These are phyloP conservation scores for Bacidia rubella DNA, from an alignment of 495 filamentous ascomycete genomes.

Conservation along the genomic window DNA sequence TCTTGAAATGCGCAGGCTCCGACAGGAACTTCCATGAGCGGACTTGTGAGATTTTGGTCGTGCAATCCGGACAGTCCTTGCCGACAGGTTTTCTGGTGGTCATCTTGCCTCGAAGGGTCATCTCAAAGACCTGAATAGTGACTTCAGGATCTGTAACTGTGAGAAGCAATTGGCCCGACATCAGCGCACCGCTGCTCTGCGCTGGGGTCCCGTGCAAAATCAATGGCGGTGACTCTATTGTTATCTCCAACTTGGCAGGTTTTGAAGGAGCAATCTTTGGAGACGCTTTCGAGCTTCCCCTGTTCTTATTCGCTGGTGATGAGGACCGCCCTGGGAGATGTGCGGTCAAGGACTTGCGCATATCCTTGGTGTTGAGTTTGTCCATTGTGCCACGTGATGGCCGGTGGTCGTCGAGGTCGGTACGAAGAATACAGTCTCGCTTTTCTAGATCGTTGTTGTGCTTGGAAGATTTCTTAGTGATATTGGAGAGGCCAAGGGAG, in stretches of 20 bases:
- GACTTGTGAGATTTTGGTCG: constrained; percentile 52
- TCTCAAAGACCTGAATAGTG: constrained; percentile 54
- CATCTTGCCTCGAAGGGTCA: constrained; percentile 51
- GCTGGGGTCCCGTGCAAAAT: constrained; percentile 66
- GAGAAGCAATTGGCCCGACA: constrained; percentile 75
- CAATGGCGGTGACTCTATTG: constrained; percentile 80
- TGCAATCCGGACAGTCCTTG: constrained; percentile 63
- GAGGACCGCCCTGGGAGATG: background rate
- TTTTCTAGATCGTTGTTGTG: constrained; percentile 27
- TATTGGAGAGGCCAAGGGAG: constrained; percentile 4
- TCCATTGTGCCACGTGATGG: constrained; percentile 9
- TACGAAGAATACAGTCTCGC: constrained; percentile 12
- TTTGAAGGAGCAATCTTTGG: constrained; percentile 18
- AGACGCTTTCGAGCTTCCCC: constrained; percentile 12
- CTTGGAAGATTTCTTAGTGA: background rate
- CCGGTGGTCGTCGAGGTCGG: constrained; percentile 3
- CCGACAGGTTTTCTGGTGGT: constrained; percentile 68
- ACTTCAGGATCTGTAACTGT: constrained; percentile 48
- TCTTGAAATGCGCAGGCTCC: constrained; percentile 47
- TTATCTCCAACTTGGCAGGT: constrained; percentile 52
- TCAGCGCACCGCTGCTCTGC: constrained; percentile 70
- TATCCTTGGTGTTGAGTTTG: constrained; percentile 13
- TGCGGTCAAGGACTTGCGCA: constrained; percentile 6
- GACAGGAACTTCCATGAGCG: constrained; percentile 67
- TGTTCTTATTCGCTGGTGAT: constrained; percentile 3